A percentile compares a stretch with the other conserved stretches of the same genome.
Conservation (phyloP, 139 green algal species). For the Asterochloris sp. region DNA sequence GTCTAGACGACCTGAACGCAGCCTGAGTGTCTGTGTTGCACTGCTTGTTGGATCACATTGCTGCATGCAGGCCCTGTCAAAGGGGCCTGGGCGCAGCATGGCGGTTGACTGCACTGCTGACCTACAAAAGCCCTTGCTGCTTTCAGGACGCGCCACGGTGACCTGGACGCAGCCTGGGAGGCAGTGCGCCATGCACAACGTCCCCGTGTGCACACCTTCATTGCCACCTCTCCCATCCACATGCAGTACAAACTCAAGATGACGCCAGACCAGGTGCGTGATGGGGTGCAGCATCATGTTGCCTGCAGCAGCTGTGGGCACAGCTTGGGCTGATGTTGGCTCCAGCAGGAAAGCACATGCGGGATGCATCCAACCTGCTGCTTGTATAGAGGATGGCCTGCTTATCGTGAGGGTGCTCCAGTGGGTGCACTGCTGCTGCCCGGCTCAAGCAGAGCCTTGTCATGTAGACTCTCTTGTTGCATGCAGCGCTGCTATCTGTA, state of each 20-base stretch:
- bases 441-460: too few species aligned
- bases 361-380: not conserved
- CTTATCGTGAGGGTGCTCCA: too few species aligned
- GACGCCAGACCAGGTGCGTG: slow-evolving; percentile 66
- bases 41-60: not conserved
- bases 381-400: too few species aligned
- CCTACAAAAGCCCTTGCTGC: not conserved
- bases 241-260: slow-evolving; percentile 95
- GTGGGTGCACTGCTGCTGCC: too few species aligned
- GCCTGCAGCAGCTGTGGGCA: too few species aligned
- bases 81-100: not conserved
- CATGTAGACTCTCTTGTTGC: too few species aligned
- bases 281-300: too few species aligned
- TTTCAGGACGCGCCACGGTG: slow-evolving; percentile 30
- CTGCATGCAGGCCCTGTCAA: not conserved
- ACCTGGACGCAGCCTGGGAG: slow-evolving; percentile 88
- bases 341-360: not conserved
- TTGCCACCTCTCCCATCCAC: slow-evolving; percentile 95
- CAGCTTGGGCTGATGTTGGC: not conserved
- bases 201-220: slow-evolving; percentile 96
- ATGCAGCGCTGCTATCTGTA: too few species aligned
- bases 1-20: too few species aligned
- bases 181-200: slow-evolving; percentile 80
- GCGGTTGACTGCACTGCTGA: not conserved
- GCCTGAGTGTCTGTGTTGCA: too few species aligned